Conservation (phyloP, 164 flowering plant genomes). For the Magnolia sinica region DNA sequence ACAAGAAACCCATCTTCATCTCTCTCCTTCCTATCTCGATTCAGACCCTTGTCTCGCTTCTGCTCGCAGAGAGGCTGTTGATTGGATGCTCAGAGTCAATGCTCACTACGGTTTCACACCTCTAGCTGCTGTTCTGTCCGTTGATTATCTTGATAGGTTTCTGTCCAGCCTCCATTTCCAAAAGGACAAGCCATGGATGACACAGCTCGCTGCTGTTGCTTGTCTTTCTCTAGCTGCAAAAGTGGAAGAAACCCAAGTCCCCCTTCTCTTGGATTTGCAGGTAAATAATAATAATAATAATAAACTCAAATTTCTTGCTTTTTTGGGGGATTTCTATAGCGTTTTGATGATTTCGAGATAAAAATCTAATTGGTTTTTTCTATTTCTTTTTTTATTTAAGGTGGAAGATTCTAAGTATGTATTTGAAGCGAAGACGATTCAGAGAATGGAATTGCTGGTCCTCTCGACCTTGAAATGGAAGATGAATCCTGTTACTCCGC, state of each 20-base stretch:
- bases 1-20: conserved; percentile 17
- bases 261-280: conserved; percentile 74
- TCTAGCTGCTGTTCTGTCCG: conserved; percentile 69
- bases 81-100: conserved; percentile 70
- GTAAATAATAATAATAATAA: conserved; percentile 27
- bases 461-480: conserved; percentile 78
- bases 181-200: conserved; percentile 80
- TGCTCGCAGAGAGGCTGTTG: conserved; percentile 53
- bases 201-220: conserved; percentile 76
- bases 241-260: conserved; percentile 83
- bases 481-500: conserved; percentile 81
- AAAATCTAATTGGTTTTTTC: conserved; percentile 1
- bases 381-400: conserved; percentile 24
- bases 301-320: not conserved
- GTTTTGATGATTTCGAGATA: not conserved
- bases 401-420: conserved; percentile 58
- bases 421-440: conserved; percentile 77
- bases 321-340: not conserved
- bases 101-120: conserved; percentile 58
- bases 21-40: conserved; percentile 7
- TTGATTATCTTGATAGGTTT: conserved; percentile 74
- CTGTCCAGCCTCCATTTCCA: conserved; percentile 42
- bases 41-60: conserved; percentile 30
- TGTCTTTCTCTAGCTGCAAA: conserved; percentile 89
- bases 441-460: conserved; percentile 83